Percentiles rank a stretch among this genome's conserved stretches.
Conservation (phyloP, 2,329 filamentous ascomycete genomes). For the Scedosporium aurantiacum region DNA sequence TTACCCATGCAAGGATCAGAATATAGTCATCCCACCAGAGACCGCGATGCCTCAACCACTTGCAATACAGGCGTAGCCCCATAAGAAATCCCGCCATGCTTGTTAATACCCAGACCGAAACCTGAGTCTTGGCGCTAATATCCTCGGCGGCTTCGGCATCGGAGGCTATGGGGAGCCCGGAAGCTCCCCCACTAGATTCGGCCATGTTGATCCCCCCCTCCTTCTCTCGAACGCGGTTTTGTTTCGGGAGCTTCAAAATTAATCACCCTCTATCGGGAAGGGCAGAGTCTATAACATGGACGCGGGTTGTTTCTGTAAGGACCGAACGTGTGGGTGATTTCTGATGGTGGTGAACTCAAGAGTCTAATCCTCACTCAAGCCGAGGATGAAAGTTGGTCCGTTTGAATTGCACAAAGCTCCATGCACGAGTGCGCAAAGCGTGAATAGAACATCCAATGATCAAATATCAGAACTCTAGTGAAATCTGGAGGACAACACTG, state of each 20-base stretch:
- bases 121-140: neutral
- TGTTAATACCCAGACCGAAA: conserved; percentile 6
- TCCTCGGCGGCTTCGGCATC: neutral
- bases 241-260: neutral
- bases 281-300: neutral
- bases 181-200: neutral
- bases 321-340: neutral
- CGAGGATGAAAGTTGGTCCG: too few relatives aligned
- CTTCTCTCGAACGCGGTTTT: neutral
- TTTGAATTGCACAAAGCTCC: too few relatives aligned
- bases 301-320: neutral
- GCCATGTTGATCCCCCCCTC: neutral
- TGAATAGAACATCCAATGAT: too few relatives aligned
- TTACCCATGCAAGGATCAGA: conserved; percentile 22
- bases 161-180: neutral
- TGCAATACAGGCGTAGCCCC: conserved; percentile 24
- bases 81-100: conserved; percentile 11
- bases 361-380: neutral
- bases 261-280: neutral
- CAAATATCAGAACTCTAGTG: too few relatives aligned
- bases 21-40: conserved; percentile 26
- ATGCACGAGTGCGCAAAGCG: too few relatives aligned
- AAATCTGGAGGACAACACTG: too few relatives aligned
- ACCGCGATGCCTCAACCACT: conserved; percentile 21
- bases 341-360: neutral